Percentiles rank a stretch among this genome's conserved stretches.
Evolutionary conservation across 1,284 basidiomycete genomes (phyloP).

Genomic region (Quambalaria eucalypti): DNA sequence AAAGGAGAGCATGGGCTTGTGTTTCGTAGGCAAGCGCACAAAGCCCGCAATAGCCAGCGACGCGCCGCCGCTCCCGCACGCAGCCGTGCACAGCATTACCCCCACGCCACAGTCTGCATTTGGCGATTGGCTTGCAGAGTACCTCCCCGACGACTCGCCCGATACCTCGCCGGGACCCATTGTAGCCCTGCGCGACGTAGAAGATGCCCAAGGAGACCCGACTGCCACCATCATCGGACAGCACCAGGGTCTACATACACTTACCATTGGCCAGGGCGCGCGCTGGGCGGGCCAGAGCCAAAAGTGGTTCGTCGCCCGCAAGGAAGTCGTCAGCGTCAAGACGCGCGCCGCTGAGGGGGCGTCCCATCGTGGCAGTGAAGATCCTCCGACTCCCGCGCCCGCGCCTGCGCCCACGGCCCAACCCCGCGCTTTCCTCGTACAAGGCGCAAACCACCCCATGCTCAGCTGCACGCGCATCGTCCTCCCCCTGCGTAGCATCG

Average conservation of each 20-base stretch:
- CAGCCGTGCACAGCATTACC: neutral
- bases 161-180: slow-evolving; percentile 61
- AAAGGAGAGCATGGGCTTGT: slow-evolving; percentile 90
- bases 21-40: slow-evolving; percentile 73
- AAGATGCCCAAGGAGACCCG: slow-evolving; percentile 42
- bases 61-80: slow-evolving; percentile 50
- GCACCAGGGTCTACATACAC: slow-evolving; percentile 76
- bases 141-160: slow-evolving; percentile 54
- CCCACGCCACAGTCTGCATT: neutral
- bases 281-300: slow-evolving; percentile 58
- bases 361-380: neutral
- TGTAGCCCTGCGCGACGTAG: slow-evolving; percentile 58
- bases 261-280: slow-evolving; percentile 75
- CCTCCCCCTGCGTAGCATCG: slow-evolving; percentile 12
- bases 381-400: too few species aligned
- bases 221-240: slow-evolving; percentile 49
- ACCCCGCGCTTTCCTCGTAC: slow-evolving; percentile 54
- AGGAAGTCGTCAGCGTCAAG: slow-evolving; percentile 58
- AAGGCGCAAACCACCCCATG: slow-evolving; percentile 63
- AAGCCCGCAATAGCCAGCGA: slow-evolving; percentile 65
- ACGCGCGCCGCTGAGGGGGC: slow-evolving; percentile 48
- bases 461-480: slow-evolving; percentile 51
- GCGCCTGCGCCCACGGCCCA: too few species aligned
- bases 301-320: slow-evolving; percentile 67
- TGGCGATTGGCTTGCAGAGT: neutral